phyloP scores from a whole-genome alignment of 2,329 filamentous ascomycete species.

The Trichoderma lentiforme region DNA sequence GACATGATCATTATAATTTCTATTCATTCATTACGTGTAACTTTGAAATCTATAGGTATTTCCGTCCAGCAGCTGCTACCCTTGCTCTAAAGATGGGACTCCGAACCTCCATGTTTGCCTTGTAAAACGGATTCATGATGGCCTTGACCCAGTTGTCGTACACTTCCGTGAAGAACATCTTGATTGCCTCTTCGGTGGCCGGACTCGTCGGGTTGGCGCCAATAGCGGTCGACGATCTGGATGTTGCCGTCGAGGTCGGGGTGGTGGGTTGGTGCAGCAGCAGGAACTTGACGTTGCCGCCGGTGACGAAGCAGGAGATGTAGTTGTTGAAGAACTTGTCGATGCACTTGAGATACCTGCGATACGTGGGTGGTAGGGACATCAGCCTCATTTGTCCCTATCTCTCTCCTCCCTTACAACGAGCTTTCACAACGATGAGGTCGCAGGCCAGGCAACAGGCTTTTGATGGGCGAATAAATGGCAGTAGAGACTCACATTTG shows the following conservation, averaged over 20 bases:
- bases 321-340: conserved; percentile 97
- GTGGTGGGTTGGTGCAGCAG: conserved; percentile 78
- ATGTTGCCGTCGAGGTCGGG: conserved; percentile 40
- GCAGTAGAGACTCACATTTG: conserved; percentile 60
- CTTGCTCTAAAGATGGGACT: conserved; percentile 82
- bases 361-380: neutral
- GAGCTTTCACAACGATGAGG: neutral
- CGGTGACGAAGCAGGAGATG: conserved; percentile 91
- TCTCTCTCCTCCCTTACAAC: neutral
- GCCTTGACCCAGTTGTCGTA: conserved; percentile 98
- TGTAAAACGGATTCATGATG: conserved; percentile 95
- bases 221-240: conserved; percentile 64
- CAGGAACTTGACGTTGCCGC: conserved; percentile 88
- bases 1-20: neutral
- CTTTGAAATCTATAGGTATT: conserved; percentile 66
- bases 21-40: conserved; percentile 13
- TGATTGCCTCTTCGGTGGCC: conserved; percentile 91
- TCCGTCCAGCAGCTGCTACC: conserved; percentile 84
- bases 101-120: conserved; percentile 75
- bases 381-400: neutral
- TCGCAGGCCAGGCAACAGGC: neutral
- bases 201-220: conserved; percentile 82
- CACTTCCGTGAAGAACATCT: conserved; percentile 90
- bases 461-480: no score
- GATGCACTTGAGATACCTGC: conserved; percentile 90